phyloP scores from a whole-genome alignment of 345 rosid species.

The Orychophragmus violaceus region DNA sequence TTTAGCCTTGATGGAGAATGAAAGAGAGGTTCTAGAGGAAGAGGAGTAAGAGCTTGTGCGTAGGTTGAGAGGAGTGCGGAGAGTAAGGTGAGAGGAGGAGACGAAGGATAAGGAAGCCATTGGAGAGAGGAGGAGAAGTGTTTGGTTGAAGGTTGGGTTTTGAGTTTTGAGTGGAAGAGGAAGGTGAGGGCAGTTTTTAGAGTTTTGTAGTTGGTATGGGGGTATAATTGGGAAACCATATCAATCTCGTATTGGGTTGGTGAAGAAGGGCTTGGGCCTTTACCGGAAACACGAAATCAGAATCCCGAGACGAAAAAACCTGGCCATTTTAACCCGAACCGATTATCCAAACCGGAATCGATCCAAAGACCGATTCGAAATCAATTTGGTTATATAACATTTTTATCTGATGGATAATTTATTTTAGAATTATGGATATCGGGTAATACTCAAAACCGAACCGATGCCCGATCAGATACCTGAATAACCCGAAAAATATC shows the following conservation, averaged over 20 bases:
- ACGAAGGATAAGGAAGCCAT: slow-evolving; percentile 56
- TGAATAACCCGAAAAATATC: no score
- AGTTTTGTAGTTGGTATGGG: slow-evolving; percentile 15
- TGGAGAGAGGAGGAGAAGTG: not conserved
- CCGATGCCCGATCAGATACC: no score
- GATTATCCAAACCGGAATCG: no score
- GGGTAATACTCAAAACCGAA: no score
- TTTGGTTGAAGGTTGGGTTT: slow-evolving; percentile 11
- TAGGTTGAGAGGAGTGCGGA: slow-evolving; percentile 24
- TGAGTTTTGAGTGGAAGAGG: slow-evolving; percentile 17
- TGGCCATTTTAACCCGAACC: no score
- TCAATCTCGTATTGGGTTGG: not conserved
- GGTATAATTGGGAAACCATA: not conserved
- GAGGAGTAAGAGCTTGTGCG: slow-evolving; percentile 20
- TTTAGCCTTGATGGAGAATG: slow-evolving; percentile 55
- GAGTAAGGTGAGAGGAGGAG: slow-evolving; percentile 30
- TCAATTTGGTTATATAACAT: no score
- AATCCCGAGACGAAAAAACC: no score
- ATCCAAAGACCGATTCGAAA: no score
- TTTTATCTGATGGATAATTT: no score
- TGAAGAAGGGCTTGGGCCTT: no score
- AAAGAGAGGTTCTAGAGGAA: slow-evolving; percentile 12
- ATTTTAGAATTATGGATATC: no score
- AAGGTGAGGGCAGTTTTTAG: not conserved
- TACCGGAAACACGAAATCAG: no score